Percentiles rank a stretch among this genome's conserved stretches.
phyloP scores from a whole-genome alignment of 2,329 filamentous ascomycete species.

The Nothophoma quercina region DNA sequence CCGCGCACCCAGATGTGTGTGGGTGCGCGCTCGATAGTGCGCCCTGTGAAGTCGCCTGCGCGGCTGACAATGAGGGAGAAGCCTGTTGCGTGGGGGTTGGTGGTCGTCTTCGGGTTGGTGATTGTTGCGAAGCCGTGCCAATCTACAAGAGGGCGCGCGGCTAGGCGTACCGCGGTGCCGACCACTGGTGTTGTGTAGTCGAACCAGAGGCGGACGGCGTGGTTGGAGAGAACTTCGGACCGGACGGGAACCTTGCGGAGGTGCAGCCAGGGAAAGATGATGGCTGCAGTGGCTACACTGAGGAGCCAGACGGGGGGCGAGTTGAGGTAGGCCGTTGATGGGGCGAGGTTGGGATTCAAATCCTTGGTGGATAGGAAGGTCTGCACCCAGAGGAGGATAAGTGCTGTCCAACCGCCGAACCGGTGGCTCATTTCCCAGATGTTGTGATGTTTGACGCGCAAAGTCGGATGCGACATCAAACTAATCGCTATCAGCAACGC shows the following conservation, averaged over 20 bases:
- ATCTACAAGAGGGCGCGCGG: slow-evolving; percentile 44
- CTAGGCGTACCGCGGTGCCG: slow-evolving; percentile 43
- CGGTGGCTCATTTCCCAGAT: slow-evolving; percentile 48
- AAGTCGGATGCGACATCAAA: slow-evolving; percentile 38
- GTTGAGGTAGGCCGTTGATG: slow-evolving; percentile 34
- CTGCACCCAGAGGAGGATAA: slow-evolving; percentile 48
- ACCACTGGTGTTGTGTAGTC: slow-evolving; percentile 43
- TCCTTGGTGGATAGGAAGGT: slow-evolving; percentile 38
- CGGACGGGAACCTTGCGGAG: slow-evolving; percentile 73
- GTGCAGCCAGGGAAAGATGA: slow-evolving; percentile 77
- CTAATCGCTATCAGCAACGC: slow-evolving; percentile 41
- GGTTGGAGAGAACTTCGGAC: slow-evolving; percentile 73
- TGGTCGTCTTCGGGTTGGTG: slow-evolving; percentile 32
- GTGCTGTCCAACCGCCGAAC: slow-evolving; percentile 48
- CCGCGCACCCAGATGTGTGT: slow-evolving; percentile 49
- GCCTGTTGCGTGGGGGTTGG: slow-evolving; percentile 28
- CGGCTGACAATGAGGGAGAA: slow-evolving; percentile 49
- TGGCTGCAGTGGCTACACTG: slow-evolving; percentile 67
- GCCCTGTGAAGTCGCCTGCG: slow-evolving; percentile 50
- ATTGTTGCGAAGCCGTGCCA: slow-evolving; percentile 53
- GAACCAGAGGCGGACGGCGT: slow-evolving; percentile 73
- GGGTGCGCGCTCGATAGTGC: slow-evolving; percentile 42
- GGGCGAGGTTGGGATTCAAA: slow-evolving; percentile 22
- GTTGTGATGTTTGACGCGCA: slow-evolving; percentile 45
- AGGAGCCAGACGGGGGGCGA: slow-evolving; percentile 71